Evolutionary conservation across 2,329 filamentous ascomycete species (phyloP), one percentile per base, ranked within the genome.

Genomic region (Achaetomium macrosporum): DNA sequence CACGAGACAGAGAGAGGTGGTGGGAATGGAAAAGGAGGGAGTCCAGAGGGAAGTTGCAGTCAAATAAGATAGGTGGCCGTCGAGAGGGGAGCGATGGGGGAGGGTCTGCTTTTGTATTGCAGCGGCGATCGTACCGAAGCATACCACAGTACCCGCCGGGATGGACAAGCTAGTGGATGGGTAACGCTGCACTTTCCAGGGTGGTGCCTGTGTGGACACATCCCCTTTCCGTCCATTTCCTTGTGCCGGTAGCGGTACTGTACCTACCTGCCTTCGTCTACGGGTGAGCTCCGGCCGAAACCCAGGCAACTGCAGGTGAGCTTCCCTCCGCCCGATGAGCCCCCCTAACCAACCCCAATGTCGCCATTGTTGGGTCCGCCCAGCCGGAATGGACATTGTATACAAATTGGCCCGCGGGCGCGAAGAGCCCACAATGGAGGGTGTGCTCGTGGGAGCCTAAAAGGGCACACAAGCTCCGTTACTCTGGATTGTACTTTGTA

Each of bases 41-140:
- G 51, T 35, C 31, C 44, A 48, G 39, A 44, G 37, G 44, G 37
- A 41, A 44, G 45, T 46, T 42, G 17, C 46, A 44, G 44, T 45
- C 33, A 42, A 42, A 31, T 16, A 39, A 39, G 39, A 12, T 17
- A 15, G 30, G 31, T 25, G 13, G 50, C 40, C 25, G 25, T 25
- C 25, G 25, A 30, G 33, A 41, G 17, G 41, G 50, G 42, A 44
- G 44, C 37, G 43, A 40, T 50, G 48, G 56, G 46, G 50, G 45
- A 54, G 41, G 54, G 54, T 46, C 51, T 25, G 54, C 44, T 60
- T 62, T 61, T 61, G 60, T 61, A 62, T 58, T 58, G 54, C 55
- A 51, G 51, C 58, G 54, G 47, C 59, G 53, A 49, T 54, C 58
- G 50, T 52, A 56, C 56, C 60, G 48, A 51, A 52, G 47, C 48